Percentiles rank a stretch among this genome's conserved stretches.
Evolutionary conservation across 75 land plant species (phyloP).

Genomic region (Gnetum montanum): DNA sequence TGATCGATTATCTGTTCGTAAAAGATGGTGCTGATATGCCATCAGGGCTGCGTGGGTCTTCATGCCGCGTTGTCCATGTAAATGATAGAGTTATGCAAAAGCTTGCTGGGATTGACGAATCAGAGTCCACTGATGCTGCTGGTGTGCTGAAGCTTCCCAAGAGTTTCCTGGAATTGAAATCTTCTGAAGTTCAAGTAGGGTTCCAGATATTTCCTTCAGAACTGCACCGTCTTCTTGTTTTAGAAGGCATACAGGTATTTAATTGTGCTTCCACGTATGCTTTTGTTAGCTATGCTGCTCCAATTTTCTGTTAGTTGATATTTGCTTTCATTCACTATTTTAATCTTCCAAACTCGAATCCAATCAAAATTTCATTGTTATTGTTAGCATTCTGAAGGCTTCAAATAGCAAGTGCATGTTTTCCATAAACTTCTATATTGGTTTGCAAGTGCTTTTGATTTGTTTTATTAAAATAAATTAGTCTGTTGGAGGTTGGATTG

Average conservation of each 20-base stretch:
- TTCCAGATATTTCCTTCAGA: slow-evolving; percentile 32
- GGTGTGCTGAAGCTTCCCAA: slow-evolving; percentile 67
- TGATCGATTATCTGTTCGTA: slow-evolving; percentile 44
- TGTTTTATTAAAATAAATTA: too few relatives aligned
- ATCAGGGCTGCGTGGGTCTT: slow-evolving; percentile 16
- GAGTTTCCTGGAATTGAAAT: slow-evolving; percentile 34
- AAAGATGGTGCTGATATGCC: slow-evolving; percentile 43
- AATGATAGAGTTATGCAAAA: slow-evolving; percentile 72
- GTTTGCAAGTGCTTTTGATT: too few relatives aligned
- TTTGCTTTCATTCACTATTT: too few relatives aligned
- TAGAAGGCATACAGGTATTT: slow-evolving; percentile 92
- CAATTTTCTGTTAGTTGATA: too few relatives aligned
- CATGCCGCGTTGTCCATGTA: slow-evolving; percentile 43
- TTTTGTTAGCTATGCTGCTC: too few relatives aligned
- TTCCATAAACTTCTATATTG: too few relatives aligned
- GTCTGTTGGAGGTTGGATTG: too few relatives aligned
- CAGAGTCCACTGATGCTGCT: slow-evolving; percentile 47
- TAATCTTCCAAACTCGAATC: too few relatives aligned
- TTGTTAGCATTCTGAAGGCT: too few relatives aligned
- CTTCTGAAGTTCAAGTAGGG: slow-evolving; percentile 9
- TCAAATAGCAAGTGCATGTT: too few relatives aligned
- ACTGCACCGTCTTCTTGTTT: slow-evolving; percentile 63
- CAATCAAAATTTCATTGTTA: too few relatives aligned
- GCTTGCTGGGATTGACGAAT: slow-evolving; percentile 71
- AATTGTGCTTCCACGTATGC: not conserved